Base-by-base conservation (phyloP, 345 rosid genomes). In the Pseudoturritis turrita region DNA sequence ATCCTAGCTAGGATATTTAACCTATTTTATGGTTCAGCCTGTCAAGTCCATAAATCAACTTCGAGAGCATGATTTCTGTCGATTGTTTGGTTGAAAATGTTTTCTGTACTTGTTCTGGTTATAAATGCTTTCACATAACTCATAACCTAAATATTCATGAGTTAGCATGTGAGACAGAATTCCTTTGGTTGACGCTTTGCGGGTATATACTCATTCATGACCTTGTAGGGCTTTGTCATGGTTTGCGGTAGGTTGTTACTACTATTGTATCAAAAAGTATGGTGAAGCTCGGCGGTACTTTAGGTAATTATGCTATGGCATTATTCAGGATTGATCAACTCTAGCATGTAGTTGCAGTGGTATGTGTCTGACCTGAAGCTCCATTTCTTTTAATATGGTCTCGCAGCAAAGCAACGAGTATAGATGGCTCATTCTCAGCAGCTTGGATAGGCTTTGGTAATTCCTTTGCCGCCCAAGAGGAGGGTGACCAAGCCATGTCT, bases 401-500 rank as follows among this genome's bases (percentile, higher is more conserved):
- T 54, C 79, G 59, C 88, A 95, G 97, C 88, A 92, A 95, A 81
- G 97, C 97, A 41, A 89, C 97, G 1, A 83, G 69, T 54, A 74
- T 89, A 31, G 98, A 95, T 80, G 91, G 96, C 37, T 86, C 86
- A 28, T 95, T 89, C 78, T 76, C 89, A 52, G 89, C 98, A 82
- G 98, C 99, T 36, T 89, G 91, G 97, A 85, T 95, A 71, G 96
- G 98, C 66, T 87, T 59, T 80, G 98, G 96, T 56, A 90, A 92
- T 87, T 90, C 97, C 63, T 95, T 76, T 84, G 93, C 96, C 28
- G 91, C 89, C 66, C 84, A 83, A 80, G 96, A 92, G 54, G 99
- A 89, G 82, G 97, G 96, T 62, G 99, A 95, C 76, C 98, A 89
- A 79, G 98, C 98, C 70, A 89, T 95, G 99, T 81, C 96, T 5